Evolutionary conservation across 2,329 filamentous ascomycete genomes (phyloP).

Genomic region (Geoglossum cookeanum): DNA sequence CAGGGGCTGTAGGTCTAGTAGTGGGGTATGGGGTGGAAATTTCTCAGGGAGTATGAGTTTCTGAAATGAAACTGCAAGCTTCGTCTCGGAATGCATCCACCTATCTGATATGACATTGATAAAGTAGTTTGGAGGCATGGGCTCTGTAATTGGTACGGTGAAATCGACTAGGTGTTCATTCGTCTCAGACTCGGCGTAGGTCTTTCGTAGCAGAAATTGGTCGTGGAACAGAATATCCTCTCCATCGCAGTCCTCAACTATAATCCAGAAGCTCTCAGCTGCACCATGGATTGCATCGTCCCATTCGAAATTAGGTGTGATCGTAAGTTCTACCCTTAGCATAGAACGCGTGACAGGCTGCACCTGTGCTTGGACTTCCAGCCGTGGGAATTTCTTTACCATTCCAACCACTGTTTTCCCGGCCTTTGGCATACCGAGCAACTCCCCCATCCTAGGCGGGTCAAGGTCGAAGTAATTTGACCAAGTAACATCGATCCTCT

Average conservation of each 20-base stretch:
- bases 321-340: slow-evolving; percentile 73
- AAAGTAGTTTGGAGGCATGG: slow-evolving; percentile 98
- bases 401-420: slow-evolving; percentile 71
- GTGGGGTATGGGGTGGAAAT: slow-evolving; percentile 81
- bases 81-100: slow-evolving; percentile 97
- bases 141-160: slow-evolving; percentile 88
- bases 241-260: slow-evolving; percentile 93
- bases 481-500: slow-evolving; percentile 90
- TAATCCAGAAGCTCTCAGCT: slow-evolving; percentile 88
- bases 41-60: slow-evolving; percentile 88
- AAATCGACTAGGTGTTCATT: slow-evolving; percentile 94
- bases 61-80: slow-evolving; percentile 82
- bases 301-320: slow-evolving; percentile 92
- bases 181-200: slow-evolving; percentile 67
- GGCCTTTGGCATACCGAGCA: slow-evolving; percentile 75
- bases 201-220: slow-evolving; percentile 75
- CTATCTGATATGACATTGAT: slow-evolving; percentile 85
- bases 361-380: slow-evolving; percentile 83
- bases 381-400: slow-evolving; percentile 78
- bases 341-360: slow-evolving; percentile 90
- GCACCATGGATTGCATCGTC: slow-evolving; percentile 73
- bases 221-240: slow-evolving; percentile 93
- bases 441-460: slow-evolving; percentile 86
- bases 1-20: slow-evolving; percentile 79
- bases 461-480: slow-evolving; percentile 89